These are phyloP conservation scores for Cyclocybe cylindracea DNA, from an alignment of 768 basidiomycete genomes.

Conservation along the genomic window DNA sequence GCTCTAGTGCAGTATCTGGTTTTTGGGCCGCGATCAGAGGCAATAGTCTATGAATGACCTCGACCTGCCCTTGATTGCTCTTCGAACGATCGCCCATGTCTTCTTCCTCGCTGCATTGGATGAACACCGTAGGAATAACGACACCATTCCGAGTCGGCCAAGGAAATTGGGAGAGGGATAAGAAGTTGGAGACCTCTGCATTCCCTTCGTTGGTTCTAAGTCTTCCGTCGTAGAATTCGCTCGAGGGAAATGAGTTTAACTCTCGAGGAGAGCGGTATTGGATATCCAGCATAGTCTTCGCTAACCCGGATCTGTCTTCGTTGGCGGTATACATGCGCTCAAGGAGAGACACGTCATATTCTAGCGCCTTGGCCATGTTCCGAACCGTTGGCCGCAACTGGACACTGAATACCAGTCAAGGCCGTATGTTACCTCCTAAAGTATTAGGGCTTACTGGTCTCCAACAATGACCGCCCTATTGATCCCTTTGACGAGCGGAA, in stretches of 20 bases:
- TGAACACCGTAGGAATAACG: slow-evolving; percentile 55
- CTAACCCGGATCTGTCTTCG: slow-evolving; percentile 31
- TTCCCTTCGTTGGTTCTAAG: slow-evolving; percentile 47
- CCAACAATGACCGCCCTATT: slow-evolving; percentile 61
- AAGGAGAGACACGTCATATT: slow-evolving; percentile 62
- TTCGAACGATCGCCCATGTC: slow-evolving; percentile 61
- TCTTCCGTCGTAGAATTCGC: slow-evolving; percentile 60
- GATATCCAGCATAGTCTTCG: slow-evolving; percentile 66
- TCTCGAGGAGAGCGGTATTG: slow-evolving; percentile 66
- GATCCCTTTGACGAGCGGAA: slow-evolving; percentile 68
- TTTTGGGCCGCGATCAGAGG: slow-evolving; percentile 36
- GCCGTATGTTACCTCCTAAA: background rate
- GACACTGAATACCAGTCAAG: slow-evolving; percentile 41
- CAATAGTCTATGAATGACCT: slow-evolving; percentile 49
- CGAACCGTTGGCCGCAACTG: slow-evolving; percentile 68
- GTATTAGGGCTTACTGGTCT: slow-evolving; percentile 53
- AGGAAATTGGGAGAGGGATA: slow-evolving; percentile 47
- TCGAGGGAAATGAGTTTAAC: slow-evolving; percentile 61
- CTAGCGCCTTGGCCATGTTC: slow-evolving; percentile 55
- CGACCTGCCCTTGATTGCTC: slow-evolving; percentile 59
- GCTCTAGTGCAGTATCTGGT: slow-evolving; percentile 11
- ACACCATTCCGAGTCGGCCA: slow-evolving; percentile 48
- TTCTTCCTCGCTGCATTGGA: slow-evolving; percentile 59
- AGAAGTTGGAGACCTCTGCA: slow-evolving; percentile 34
- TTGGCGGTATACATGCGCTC: slow-evolving; percentile 55